A percentile compares a stretch with the other conserved stretches of the same genome.
Conservation (phyloP, 192 early-diverging fungal genomes). For the Podila minutissima region DNA sequence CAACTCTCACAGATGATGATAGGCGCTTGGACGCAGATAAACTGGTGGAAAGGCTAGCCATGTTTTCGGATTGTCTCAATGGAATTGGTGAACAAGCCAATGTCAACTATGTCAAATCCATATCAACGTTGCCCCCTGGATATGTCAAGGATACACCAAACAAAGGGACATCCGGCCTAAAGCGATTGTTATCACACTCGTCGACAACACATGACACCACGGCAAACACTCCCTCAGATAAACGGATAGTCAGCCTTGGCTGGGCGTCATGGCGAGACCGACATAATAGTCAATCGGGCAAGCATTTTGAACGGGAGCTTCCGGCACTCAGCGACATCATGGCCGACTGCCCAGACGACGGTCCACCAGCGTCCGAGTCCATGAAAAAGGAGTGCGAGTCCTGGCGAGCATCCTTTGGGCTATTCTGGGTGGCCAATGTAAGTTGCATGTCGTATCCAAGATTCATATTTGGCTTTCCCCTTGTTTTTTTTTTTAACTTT, state of each 20-base stretch:
- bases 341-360: constrained; percentile 2
- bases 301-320: constrained; percentile 6
- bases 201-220: constrained; percentile 7
- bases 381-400: constrained; percentile 22
- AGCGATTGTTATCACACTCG: constrained; percentile 19
- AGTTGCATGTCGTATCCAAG: not conserved
- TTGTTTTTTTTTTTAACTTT: not conserved
- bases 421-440: constrained; percentile 49
- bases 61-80: constrained; percentile 35
- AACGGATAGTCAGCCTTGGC: not conserved
- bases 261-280: constrained; percentile 39
- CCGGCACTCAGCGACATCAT: constrained; percentile 18
- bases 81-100: constrained; percentile 19
- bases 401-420: constrained; percentile 35
- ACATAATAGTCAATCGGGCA: constrained; percentile 28
- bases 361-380: not conserved
- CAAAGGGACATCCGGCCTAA: constrained; percentile 11
- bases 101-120: constrained; percentile 17
- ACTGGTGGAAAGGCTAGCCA: constrained; percentile 15
- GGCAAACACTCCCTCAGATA: constrained; percentile 1
- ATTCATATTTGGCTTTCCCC: not conserved
- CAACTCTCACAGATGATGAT: constrained; percentile 3
- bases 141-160: not conserved
- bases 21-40: constrained; percentile 2
- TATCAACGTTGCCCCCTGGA: not conserved